Evolutionary conservation across 1,284 basidiomycete species (phyloP).

Genomic region (Rugosomyces carneus): DNA sequence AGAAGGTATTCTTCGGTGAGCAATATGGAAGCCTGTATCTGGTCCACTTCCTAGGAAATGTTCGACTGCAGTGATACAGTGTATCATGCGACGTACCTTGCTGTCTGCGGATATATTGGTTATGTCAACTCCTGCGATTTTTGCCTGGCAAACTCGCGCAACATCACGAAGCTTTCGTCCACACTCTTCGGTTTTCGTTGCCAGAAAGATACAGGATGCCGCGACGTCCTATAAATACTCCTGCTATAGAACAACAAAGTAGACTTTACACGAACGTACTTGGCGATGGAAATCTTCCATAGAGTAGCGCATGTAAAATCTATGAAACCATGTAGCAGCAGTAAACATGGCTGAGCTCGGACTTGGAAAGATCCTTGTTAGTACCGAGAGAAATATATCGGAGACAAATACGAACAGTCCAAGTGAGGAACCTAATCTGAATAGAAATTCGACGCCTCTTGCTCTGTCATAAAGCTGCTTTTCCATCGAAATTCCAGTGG

Average conservation of each 20-base stretch:
- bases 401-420: slow-evolving; percentile 48
- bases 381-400: slow-evolving; percentile 1
- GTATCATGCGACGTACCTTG: slow-evolving; percentile 38
- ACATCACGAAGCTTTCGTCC: slow-evolving; percentile 83
- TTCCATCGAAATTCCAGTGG: slow-evolving; percentile 44
- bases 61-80: slow-evolving; percentile 9
- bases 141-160: slow-evolving; percentile 70
- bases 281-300: slow-evolving; percentile 79
- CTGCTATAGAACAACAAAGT: slow-evolving; percentile 11
- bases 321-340: slow-evolving; percentile 86
- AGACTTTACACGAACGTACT: slow-evolving; percentile 31
- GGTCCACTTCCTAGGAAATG: slow-evolving; percentile 57
- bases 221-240: slow-evolving; percentile 65
- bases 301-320: slow-evolving; percentile 93
- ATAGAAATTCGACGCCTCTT: slow-evolving; percentile 75
- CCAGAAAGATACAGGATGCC: slow-evolving; percentile 85
- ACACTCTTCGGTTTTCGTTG: slow-evolving; percentile 88
- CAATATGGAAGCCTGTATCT: slow-evolving; percentile 70
- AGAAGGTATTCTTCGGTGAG: slow-evolving; percentile 79
- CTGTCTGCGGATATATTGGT: slow-evolving; percentile 53
- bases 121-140: slow-evolving; percentile 52
- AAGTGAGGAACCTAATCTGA: slow-evolving; percentile 69
- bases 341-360: slow-evolving; percentile 76
- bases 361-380: slow-evolving; percentile 31
- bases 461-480: slow-evolving; percentile 71